Base-by-base conservation (phyloP, 1,284 basidiomycete species). In the Peniophora sp. region DNA sequence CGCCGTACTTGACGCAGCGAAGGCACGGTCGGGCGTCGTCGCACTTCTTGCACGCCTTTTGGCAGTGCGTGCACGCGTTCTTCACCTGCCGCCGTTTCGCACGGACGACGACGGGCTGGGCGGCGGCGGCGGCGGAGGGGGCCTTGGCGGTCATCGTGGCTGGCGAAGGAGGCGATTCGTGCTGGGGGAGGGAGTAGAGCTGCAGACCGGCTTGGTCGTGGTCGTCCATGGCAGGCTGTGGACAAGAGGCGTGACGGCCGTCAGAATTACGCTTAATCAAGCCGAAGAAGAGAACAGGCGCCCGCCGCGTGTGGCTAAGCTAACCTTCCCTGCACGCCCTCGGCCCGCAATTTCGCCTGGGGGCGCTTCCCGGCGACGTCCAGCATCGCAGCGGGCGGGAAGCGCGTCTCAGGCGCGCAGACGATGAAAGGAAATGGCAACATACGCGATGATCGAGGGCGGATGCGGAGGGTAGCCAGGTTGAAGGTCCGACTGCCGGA, bases 41-140 rank as follows among this genome's bases (percentile, higher is more conserved):
- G 65, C 90, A 92, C 67, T 91, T 91, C 75, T 92, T 92, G 76
- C 88, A 92, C 1, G 90, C 86, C 66, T 88, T 89, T 68, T 92
- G 89, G 64, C 89, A 92, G 60, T 88, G 88, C 45, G 87, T 88
- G 68, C 89, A 92, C 50, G 89, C 89, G 59, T 91, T 92, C 79
- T 92, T 92, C 72, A 92, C 90, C 64, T 92, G 89, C 54, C 85
- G 77, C 58, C 89, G 85, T 68, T 92, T 92, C 32, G 83, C 74
- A 55, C 82, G 78, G 50, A 76, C 65, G 36, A 51, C 55, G 57
- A 76, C 73, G 60, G 68, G 69, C 49, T 67, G 37, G 24, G 53
- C 60, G 54, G 66, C 69, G 41, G 75, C 66, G 56, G 76, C 67
- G 56, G 73, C 71, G 36, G 55, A 52, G 53, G 50, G 54, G 53